Evolutionary conservation across 148 eudicot species (phyloP), one percentile per base, ranked within the genome.

Genomic region (Silene uniflora): DNA sequence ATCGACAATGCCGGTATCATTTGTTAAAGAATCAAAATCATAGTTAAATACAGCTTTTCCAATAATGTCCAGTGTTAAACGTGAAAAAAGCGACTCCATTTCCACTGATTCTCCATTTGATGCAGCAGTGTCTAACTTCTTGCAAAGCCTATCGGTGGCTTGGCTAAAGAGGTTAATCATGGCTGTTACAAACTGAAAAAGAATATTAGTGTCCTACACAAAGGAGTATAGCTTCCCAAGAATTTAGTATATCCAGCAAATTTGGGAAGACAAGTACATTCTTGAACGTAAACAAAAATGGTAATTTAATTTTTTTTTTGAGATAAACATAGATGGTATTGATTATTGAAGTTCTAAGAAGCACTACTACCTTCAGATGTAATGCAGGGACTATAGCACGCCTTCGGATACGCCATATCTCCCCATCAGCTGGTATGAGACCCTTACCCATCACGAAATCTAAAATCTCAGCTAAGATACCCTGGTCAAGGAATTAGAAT

Each of bases 401-500:
- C 82, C 99, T 83, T 74, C 99, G 86, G 10, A 79, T 87, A 75
- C 98, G 93, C 99, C 99, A 96, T 75, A 87, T 85, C 86, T 96
- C 99, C 71, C 98, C 99, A 78, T 96, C 98, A 74, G 99, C 99
- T 67, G 99, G 99, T 62, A 95, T 95, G 68, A 95, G 94, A 74
- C 99, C 99, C 78, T 86, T 95, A 12, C 99, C 99, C 99, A 95
- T 95, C 76, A 95, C 99, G 85, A 95, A 95, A 14, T 95, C 97
- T 59, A 95, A 78, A 78, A 96, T 96, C 83, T 96, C 99, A 60
- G 98, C 87, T 72, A 96, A 81, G 76, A 96, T 88, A 70, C 99
- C 99, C 98, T 92, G 87, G 42, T 32, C 76, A 59, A 25, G 32
- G 8, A 61, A 23, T 23, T 27, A 29, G 59, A 35, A 65, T 55